These are phyloP conservation scores for Rauvolfia tetraphylla DNA, from an alignment of 257 asterid genomes.

Conservation along the genomic window DNA sequence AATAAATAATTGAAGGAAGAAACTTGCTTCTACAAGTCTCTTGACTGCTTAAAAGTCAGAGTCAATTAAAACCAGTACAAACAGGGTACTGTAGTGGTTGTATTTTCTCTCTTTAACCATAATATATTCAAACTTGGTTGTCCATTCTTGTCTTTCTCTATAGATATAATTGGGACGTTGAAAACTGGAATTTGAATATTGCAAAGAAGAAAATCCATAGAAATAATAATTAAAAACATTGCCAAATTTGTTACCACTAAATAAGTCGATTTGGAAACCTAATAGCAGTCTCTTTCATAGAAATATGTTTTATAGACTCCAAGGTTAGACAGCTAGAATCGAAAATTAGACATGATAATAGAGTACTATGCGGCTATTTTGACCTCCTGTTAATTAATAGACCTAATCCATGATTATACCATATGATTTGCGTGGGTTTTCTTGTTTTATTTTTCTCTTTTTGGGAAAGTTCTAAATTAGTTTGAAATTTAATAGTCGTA, in stretches of 20 bases:
- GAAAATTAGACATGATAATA: too few species aligned
- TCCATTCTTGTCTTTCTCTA: not conserved
- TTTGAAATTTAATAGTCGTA: too few species aligned
- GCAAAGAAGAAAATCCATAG: not conserved
- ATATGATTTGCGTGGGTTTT: too few species aligned
- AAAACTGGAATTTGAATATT: not conserved
- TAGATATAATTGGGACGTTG: not conserved
- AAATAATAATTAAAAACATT: not conserved
- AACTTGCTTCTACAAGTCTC: not conserved
- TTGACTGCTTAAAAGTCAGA: not conserved
- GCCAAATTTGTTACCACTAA: not conserved
- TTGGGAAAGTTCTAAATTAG: too few species aligned
- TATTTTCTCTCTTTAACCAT: not conserved
- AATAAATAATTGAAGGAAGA: not conserved
- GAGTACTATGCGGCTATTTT: too few species aligned
- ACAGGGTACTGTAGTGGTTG: not conserved
- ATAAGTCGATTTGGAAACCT: conserved; percentile 5
- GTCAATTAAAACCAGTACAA: not conserved
- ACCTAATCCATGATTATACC: too few species aligned
- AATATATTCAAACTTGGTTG: not conserved
- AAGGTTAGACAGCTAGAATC: not conserved
- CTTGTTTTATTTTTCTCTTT: too few species aligned
- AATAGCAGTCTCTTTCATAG: not conserved
- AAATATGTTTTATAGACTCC: not conserved
- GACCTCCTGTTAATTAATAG: too few species aligned